Evolutionary conservation across 2,329 filamentous ascomycete genomes (phyloP), one percentile per base, ranked within the genome.

Genomic region (Reticulascus tulasneorum): DNA sequence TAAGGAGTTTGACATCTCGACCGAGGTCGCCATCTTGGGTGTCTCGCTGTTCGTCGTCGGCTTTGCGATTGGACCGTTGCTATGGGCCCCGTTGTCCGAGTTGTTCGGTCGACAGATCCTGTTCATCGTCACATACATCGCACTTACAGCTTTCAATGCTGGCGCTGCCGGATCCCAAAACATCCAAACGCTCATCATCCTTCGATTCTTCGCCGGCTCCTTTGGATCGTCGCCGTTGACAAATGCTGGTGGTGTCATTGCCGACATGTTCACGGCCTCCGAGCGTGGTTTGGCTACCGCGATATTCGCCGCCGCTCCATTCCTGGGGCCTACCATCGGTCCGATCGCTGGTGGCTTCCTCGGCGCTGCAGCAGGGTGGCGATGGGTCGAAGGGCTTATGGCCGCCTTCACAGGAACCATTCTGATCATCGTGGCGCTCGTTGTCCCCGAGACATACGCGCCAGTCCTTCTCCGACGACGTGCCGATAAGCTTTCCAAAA

Each of bases 271-370:
- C 47, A 51, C 59, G 4, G 67, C 68, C 7, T 53, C 59, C 9
- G 60, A 78, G 32, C 59, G 77, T 43, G 77, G 77, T 7, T 56
- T 69, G 26, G 82, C 81, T 1, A 72, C 79, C 45, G 73, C 75
- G 13, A 52, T 84, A 20, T 87, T 85, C 49, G 76, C 81, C 5
- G 69, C 77, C 12, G 62, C 80, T 7, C 82, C 82, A 1, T 84
- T 84, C 54, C 63, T 86, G 37, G 82, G 82, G 2, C 79, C 82
- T 1, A 73, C 65, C 60, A 36, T 75, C 63, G 52, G 82, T 1
- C 84, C 84, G 2, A 78, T 86, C 29, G 72, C 75, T 7, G 79
- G 79, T 44, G 81, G 81, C 3, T 87, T 86, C 54, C 61, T 85
- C 2, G 77, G 78, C 9, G 69, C 79, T 54, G 66, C 70, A 3